These are phyloP conservation scores for Naganishia onofrii DNA, from an alignment of 768 basidiomycete genomes.

Conservation along the genomic window DNA sequence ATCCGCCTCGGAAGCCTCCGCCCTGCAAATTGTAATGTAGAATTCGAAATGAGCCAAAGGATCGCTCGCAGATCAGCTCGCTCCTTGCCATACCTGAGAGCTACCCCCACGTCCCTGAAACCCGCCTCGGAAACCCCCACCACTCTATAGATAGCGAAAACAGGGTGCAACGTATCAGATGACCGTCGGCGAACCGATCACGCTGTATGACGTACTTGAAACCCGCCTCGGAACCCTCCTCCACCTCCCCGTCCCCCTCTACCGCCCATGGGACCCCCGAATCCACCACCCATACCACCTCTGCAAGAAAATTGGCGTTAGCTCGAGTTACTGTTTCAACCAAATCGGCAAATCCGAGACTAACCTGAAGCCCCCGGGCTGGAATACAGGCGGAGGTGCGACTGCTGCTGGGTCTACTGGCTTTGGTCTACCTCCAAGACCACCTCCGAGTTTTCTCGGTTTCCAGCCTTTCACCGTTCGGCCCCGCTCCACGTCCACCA, in stretches of 20 bases:
- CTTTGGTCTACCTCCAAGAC: constrained; percentile 96
- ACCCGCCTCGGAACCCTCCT: constrained; percentile 31
- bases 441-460: constrained; percentile 92
- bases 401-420: constrained; percentile 56
- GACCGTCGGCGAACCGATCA: background rate
- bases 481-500: constrained; percentile 97
- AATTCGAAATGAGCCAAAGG: too few relatives aligned
- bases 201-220: background rate
- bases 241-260: constrained; percentile 29
- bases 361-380: constrained; percentile 29
- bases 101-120: constrained; percentile 43
- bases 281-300: constrained; percentile 32
- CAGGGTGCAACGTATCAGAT: background rate
- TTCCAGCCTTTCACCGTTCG: constrained; percentile 99
- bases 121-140: constrained; percentile 52
- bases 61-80: too few relatives aligned
- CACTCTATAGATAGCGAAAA: constrained; percentile 39
- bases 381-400: constrained; percentile 53
- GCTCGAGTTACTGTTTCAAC: background rate
- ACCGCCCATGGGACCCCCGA: constrained; percentile 13
- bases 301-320: constrained; percentile 23
- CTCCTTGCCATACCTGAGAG: too few relatives aligned
- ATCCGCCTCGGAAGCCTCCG: constrained; percentile 30
- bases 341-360: background rate
- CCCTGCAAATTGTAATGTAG: constrained; percentile 4